Base-by-base conservation (phyloP, 2,329 filamentous ascomycete genomes). In the Eurotiales sp. region DNA sequence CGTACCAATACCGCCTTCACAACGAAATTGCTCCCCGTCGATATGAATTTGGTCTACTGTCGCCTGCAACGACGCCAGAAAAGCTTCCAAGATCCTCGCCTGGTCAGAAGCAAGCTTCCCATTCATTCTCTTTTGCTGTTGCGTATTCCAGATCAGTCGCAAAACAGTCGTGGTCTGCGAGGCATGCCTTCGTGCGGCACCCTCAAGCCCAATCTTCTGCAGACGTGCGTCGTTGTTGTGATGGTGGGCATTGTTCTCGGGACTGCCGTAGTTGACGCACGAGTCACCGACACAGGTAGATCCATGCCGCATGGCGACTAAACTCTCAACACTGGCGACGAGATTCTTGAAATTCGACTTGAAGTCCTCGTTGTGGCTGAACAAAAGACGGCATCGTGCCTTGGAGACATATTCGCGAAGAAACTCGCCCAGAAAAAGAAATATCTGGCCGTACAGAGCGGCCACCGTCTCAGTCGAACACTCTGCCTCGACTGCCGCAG, bases 351-450 rank as follows among this genome's bases (percentile, higher is more conserved):
- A 65, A 29, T 67, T 61, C 36, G 58, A 54, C 52, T 70, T 66
- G 10, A 63, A 56, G 46, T 71, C 64, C 40, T 68, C 66, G 48
- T 61, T 64, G 34, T 65, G 64, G 45, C 67, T 69, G 25, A 64
- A 62, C 40, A 71, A 51, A 7, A 69, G 49, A 23, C 66, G 65
- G 43, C 68, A 70, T 11, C 59, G 67, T 11, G 62, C 63, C 51
- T 60, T 57, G 40, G 65, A 53, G 25, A 65, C 58, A 58, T 69
- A 70, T 62, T 66, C 70, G 51, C 69, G 63, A 60, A 71, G 70
- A 40, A 70, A 61, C 47, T 70, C 66, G 17, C 63, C 62, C 3
- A 71, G 55, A 21, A 69, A 64, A 51, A 71, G 64, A 30, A 70
- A 70, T 3, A 63, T 59, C 36, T 67, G 55, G 5, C 66, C 58